These are phyloP conservation scores for Stachybotrys elegans DNA, from an alignment of 2,329 filamentous ascomycete species.

Conservation along the genomic window DNA sequence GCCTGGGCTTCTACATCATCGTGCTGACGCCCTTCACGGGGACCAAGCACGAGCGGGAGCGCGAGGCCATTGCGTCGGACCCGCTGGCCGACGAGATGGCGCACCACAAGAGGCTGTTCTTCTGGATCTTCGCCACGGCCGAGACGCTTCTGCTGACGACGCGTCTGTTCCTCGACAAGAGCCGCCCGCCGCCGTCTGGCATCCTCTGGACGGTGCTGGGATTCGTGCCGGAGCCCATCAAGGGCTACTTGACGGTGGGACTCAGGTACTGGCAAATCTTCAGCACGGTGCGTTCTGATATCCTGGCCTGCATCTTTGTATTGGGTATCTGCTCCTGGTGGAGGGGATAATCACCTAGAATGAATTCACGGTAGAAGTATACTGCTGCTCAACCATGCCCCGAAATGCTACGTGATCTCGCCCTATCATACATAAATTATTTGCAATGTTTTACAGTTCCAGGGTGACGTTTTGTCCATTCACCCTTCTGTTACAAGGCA, in stretches of 20 bases:
- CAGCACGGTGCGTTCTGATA: slow-evolving; percentile 65
- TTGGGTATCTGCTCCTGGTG: slow-evolving; percentile 54
- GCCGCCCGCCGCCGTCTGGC: slow-evolving; percentile 50
- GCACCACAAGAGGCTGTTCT: slow-evolving; percentile 44
- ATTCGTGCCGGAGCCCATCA: slow-evolving; percentile 61
- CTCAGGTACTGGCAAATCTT: slow-evolving; percentile 68
- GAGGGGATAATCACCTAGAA: slow-evolving; percentile 20
- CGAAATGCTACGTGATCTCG: no score
- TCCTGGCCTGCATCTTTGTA: slow-evolving; percentile 73
- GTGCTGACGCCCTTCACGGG: slow-evolving; percentile 65
- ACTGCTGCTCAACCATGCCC: no score
- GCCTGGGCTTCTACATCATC: slow-evolving; percentile 66
- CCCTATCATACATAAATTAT: no score
- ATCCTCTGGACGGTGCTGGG: slow-evolving; percentile 59
- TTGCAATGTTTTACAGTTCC: no score
- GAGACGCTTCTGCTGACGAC: slow-evolving; percentile 69
- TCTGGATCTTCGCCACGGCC: slow-evolving; percentile 75
- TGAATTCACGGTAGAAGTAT: no score
- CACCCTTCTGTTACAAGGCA: no score
- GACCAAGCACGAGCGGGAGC: slow-evolving; percentile 54
- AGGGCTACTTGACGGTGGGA: slow-evolving; percentile 54
- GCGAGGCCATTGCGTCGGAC: slow-evolving; percentile 22
- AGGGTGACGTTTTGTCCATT: no score
- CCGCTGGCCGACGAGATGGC: slow-evolving; percentile 21
- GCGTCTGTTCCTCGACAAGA: slow-evolving; percentile 65